Evolutionary conservation across 192 early-diverging fungal species (phyloP), one percentile per base, ranked within the genome.

Genomic region (Lobosporangium transversale): DNA sequence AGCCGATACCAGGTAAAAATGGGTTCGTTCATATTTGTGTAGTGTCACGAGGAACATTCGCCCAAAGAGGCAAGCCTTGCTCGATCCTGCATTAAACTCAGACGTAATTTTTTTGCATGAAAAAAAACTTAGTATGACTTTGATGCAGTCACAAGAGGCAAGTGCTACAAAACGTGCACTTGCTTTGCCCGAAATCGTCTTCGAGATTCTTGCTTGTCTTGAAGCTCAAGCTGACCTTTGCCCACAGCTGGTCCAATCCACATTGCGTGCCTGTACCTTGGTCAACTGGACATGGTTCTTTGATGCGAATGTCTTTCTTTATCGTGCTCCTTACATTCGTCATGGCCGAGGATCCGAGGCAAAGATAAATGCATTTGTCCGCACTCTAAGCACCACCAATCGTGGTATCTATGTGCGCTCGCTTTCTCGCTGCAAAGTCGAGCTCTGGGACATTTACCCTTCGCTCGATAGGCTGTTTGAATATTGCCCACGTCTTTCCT

Each of bases 251-350:
- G 24, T 67, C 48, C 73, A 76, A 23, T 35, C 73, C 45, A 53
- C 73, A n/a, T 58, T 76, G n/a, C 73, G 73, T 7, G 73, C 73
- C 32, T 76, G 73, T 51, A 44, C 73, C 14, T 65, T 76, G 20
- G 73, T 76, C 47, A 62, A 37, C 36, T 59, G 73, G 35, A 76
- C 73, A 35, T 76, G 73, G 73, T 76, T 67, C 64, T 76, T 67
- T 62, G 73, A 76, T 40, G 73, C 73, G 9, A 76, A 53, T 59
- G 36, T 67, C 58, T 76, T 76, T 32, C 73, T 76, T 29, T 76
- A 76, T 57, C 63, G 64, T 21, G 59, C 64, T 2, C 73, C 73
- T 10, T 76, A 30, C 27, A 76, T 76, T 26, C 63, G 73, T 26
- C 42, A 66, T 36, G 73, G 64, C 44, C 73, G 73, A 23, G 73